Evolutionary conservation across 208 protist genomes (phyloP), one percentile per base, ranked within the genome.

Genomic region (Trypanosomatidae sp.): DNA sequence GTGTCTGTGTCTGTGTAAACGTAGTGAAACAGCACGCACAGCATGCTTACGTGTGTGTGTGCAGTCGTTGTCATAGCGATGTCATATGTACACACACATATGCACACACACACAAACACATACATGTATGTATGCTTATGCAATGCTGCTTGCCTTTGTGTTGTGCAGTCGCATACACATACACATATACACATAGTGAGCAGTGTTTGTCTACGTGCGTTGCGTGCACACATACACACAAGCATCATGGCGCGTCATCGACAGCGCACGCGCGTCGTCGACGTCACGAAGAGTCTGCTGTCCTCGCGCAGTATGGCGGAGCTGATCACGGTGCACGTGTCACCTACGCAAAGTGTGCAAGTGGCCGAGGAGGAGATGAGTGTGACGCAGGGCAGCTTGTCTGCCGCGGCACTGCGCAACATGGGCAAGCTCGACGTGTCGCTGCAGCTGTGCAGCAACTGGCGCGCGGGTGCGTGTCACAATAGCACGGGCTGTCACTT

Each of bases 261-360:
- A n/a, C 56, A 46, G 11, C 56, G 81, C 5, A 52, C 63, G 3
- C 76, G 76, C 43, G 70, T 61, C n/a, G 69, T 90, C 25, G 75
- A 90, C 54, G 71, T 90, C 5, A 90, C 81, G 6, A 86, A 81
- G 52, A 52, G 60, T 18, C 59, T 85, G 2, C 72, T 90, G 19
- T 70, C 77, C 27, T 49, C 61, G 1, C 61, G 61, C 3, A 74
- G 72, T 19, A 50, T 73, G 24, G 56, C 67, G 6, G 64, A 75
- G 47, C 68, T 64, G 42, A 77, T 90, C 21, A 48, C 62, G 0
- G 81, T 86, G n/a, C 73, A 74, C 48, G 39, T 85, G 6, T 37
- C 55, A 1, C 61, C 65, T 0, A 60, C 43, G 21, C 45, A 60
- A 0, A 39, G 68, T 28, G 28, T 82, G 1, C 59, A 70, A 3